Evolutionary conservation across 441 rosid genomes (phyloP).

Genomic region (Syzygium malaccense): DNA sequence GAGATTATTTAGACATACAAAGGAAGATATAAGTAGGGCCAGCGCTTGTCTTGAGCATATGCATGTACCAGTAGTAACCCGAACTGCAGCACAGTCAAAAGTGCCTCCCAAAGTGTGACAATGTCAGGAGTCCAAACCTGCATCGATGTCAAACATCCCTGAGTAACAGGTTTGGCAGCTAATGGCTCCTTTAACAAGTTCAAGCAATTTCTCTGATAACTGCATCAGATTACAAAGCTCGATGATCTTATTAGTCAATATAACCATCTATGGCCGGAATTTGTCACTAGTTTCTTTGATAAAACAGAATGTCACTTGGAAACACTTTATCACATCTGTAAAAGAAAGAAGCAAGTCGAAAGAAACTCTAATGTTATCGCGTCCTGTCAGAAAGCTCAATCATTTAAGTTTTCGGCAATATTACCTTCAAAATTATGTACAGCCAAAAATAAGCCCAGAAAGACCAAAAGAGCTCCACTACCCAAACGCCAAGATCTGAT

Average conservation of each 20-base stretch:
- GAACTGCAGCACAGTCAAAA: slow-evolving; percentile 71
- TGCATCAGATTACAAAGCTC: not conserved
- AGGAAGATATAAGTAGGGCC: slow-evolving; percentile 89
- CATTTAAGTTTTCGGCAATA: not conserved
- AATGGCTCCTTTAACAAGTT: not conserved
- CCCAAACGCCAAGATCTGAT: slow-evolving; percentile 90
- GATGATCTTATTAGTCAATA: not conserved
- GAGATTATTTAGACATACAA: slow-evolving; percentile 33
- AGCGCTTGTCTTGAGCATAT: slow-evolving; percentile 92
- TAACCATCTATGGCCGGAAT: not conserved
- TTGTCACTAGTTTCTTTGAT: not conserved
- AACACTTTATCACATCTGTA: not conserved
- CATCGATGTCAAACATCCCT: not conserved
- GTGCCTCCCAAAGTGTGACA: slow-evolving; percentile 80
- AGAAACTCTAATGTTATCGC: not conserved
- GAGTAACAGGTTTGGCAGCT: not conserved
- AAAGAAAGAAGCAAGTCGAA: not conserved
- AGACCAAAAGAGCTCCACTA: slow-evolving; percentile 94
- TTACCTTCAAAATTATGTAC: slow-evolving; percentile 85
- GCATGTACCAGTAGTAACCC: slow-evolving; percentile 75
- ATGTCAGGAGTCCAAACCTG: slow-evolving; percentile 94
- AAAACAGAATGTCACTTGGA: not conserved
- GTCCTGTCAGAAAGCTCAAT: not conserved
- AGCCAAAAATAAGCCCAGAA: slow-evolving; percentile 98
- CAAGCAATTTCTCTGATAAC: not conserved